Percentiles rank a stretch among this genome's conserved stretches.
Evolutionary conservation across 148 eudicot species (phyloP).

Genomic region (Vaccinium macrocarpon): DNA sequence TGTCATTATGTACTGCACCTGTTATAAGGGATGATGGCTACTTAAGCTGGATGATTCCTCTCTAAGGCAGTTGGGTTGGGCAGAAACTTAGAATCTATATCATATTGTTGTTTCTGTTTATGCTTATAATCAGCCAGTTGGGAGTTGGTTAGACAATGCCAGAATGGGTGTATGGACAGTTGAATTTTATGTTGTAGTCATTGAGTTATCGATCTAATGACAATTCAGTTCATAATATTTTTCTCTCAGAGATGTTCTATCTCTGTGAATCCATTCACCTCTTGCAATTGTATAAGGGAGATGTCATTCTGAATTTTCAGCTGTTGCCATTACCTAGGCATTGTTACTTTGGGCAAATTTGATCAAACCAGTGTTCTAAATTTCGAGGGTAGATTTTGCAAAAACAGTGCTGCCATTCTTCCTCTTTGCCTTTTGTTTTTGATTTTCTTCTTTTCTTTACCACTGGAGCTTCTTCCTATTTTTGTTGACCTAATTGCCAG

Average conservation of each 20-base stretch:
- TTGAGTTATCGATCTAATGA: background rate
- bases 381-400: background rate
- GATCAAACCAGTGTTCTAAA: background rate
- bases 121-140: background rate
- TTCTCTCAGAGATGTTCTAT: background rate
- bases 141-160: background rate
- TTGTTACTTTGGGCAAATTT: background rate
- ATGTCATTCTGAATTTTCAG: background rate
- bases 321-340: background rate
- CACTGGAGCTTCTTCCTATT: background rate
- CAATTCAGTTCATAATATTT: background rate
- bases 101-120: background rate
- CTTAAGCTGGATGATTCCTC: background rate
- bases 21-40: background rate
- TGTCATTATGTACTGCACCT: background rate
- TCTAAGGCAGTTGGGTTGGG: background rate
- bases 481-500: background rate
- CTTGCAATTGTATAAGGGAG: background rate
- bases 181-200: background rate
- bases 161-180: background rate
- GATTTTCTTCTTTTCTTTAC: background rate
- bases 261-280: background rate
- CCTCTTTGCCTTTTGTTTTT: slow-evolving; percentile 1
- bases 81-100: background rate
- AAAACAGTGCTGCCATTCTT: background rate